Evolutionary conservation across 1,139 yeast species (phyloP), one percentile per base, ranked within the genome.

Genomic region (Keqinozyma sinolaborantium): DNA sequence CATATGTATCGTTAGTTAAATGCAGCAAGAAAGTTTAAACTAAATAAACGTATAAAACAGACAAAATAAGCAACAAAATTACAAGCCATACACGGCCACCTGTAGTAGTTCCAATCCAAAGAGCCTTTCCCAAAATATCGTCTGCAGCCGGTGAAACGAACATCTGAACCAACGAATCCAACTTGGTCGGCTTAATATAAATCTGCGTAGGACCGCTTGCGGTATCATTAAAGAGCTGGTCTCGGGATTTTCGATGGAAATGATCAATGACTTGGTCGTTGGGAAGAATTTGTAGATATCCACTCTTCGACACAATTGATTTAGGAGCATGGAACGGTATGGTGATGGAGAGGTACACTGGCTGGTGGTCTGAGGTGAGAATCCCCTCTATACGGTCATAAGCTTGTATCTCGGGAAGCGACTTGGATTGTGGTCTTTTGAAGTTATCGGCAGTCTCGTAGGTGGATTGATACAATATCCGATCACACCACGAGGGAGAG

Each of bases 401-500:
- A 12, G 47, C 46, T 28, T 54, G 53, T 3, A 66, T 44, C 4
- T 31, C 27, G 0, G 72, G 71, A 3, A 53, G 39, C 14, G n/a
- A 19, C 25, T 38, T 18, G 26, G 33, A 20, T 31, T 26, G 3
- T 21, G 24, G 9, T 25, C 29, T 24, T 16, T 24, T 16, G 8
- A 23, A 9, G 24, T 23, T 8, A 16, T 16, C 9, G 14, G 30
- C 23, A 10, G 20, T 29, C 11, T 55, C 52, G 47, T 79, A 79
- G 0, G 72, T 64, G 1, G 68, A 53, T 36, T 75, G 73, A 47
- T 63, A 85, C 28, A 88, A 51, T 3, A 88, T 75, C 31, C 97
- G 61, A 51, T 88, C 97, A 54, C 96, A 87, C 95, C 95, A 88
- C 3, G 95, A 82, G 0, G 96, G 95, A 2, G 67, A 64, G 36